Evolutionary conservation across 169 alveolate species (phyloP).

Genomic region (Plasmodium knowlesi): DNA sequence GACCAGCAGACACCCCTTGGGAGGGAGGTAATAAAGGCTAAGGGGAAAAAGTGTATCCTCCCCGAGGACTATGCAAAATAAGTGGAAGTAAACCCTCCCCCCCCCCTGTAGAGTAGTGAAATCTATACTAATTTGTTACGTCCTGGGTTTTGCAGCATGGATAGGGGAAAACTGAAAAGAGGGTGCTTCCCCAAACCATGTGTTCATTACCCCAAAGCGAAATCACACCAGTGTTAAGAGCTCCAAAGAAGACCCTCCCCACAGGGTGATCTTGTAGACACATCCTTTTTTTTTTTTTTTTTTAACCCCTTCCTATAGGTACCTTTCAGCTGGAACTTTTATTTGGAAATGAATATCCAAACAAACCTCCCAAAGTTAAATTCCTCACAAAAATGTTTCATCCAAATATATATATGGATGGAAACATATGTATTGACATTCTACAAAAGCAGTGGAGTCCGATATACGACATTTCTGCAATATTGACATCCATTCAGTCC

Average conservation of each 20-base stretch:
- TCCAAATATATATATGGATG: conserved; percentile 95
- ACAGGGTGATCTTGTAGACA: background rate
- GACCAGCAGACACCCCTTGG: conserved; percentile 99
- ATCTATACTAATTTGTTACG: background rate
- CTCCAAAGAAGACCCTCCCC: conserved; percentile 18
- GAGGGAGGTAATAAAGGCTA: conserved; percentile 92
- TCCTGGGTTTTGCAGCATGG: background rate
- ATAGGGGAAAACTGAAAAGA: background rate
- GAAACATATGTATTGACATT: conserved; percentile 95
- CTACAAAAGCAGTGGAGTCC: conserved; percentile 98
- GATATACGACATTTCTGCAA: conserved; percentile 96
- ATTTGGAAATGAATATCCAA: conserved; percentile 93
- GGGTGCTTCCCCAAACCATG: conserved; percentile 87
- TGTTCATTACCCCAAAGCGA: conserved; percentile 89
- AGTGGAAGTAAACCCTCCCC: conserved; percentile 41
- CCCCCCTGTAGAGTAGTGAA: background rate
- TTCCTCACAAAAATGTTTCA: conserved; percentile 91
- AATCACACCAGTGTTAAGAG: conserved; percentile 91
- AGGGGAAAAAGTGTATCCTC: background rate
- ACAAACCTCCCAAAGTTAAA: conserved; percentile 92
- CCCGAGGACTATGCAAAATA: conserved; percentile 37
- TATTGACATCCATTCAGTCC: conserved; percentile 96
- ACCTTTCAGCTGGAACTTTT: conserved; percentile 91
- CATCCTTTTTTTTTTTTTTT: conserved; percentile 82
- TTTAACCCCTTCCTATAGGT: conserved; percentile 90